Conservation (phyloP, 169 alveolate species). For the Plasmodium inui region DNA sequence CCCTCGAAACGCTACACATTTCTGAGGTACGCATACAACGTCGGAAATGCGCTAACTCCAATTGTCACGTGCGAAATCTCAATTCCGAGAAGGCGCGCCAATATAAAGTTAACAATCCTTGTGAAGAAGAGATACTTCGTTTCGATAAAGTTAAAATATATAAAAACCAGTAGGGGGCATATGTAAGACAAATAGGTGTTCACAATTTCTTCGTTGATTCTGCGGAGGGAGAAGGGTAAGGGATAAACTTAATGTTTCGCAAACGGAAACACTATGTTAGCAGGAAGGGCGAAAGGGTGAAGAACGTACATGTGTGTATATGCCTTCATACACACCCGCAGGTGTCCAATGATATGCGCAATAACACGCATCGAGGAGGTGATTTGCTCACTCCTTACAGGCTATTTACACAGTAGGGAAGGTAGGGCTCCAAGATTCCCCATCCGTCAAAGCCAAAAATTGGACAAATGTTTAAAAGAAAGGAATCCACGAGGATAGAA, state of each 20-base stretch:
- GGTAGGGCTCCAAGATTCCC: constrained; percentile 69
- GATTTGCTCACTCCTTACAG: constrained; percentile 30
- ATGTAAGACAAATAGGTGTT: constrained; percentile 63
- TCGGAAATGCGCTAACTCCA: constrained; percentile 53
- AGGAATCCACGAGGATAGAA: constrained; percentile 64
- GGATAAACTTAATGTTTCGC: background rate
- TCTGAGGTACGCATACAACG: constrained; percentile 55
- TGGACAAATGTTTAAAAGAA: constrained; percentile 66
- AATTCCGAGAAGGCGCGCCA: constrained; percentile 36
- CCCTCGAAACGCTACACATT: background rate
- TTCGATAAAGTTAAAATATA: constrained; percentile 69
- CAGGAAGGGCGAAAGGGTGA: background rate
- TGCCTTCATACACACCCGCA: background rate
- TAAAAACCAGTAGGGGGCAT: constrained; percentile 58
- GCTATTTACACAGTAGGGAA: constrained; percentile 47
- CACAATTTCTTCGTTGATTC: constrained; percentile 74
- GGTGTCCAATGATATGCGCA: background rate
- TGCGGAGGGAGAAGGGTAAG: background rate
- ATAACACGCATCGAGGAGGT: background rate
- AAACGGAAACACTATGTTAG: background rate
- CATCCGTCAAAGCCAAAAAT: constrained; percentile 73
- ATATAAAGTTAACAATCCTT: constrained; percentile 42
- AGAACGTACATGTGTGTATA: background rate
- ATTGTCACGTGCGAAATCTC: constrained; percentile 39
- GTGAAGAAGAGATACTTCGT: constrained; percentile 63